Conservation (phyloP, 345 rosid genomes). For the Eucalyptus curtisii region DNA sequence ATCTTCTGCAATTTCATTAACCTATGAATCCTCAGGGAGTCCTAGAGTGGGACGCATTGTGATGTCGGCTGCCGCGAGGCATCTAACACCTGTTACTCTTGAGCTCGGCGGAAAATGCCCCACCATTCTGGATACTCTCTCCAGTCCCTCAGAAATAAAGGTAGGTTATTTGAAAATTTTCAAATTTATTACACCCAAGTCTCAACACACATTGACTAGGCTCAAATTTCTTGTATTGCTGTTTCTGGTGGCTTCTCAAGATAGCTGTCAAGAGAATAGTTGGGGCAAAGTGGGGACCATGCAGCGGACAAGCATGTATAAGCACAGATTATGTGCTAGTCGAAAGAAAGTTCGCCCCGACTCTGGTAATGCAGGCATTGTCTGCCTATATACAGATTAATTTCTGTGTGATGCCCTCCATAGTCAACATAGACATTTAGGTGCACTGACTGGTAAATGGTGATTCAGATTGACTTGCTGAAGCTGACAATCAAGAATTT, state of each 20-base stretch:
- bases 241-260: slow-evolving; percentile 3
- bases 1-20: not conserved
- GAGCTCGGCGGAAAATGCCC: slow-evolving; percentile 95
- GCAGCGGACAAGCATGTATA: slow-evolving; percentile 81
- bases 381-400: not conserved
- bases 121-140: slow-evolving; percentile 36
- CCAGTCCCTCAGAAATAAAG: slow-evolving; percentile 35
- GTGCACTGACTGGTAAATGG: not conserved
- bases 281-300: slow-evolving; percentile 82
- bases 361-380: slow-evolving; percentile 29
- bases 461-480: slow-evolving; percentile 50
- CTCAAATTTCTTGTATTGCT: not conserved
- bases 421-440: not conserved
- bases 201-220: not conserved
- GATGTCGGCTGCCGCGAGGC: slow-evolving; percentile 69
- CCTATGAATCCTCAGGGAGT: slow-evolving; percentile 37
- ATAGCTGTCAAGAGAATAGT: slow-evolving; percentile 50
- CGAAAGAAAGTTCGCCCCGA: slow-evolving; percentile 36
- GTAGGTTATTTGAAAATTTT: not conserved
- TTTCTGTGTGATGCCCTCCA: not conserved
- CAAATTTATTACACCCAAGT: not conserved
- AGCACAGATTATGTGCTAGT: slow-evolving; percentile 60
- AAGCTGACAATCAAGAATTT: slow-evolving; percentile 30
- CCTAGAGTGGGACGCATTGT: slow-evolving; percentile 51
- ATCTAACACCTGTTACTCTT: slow-evolving; percentile 79